phyloP scores from a whole-genome alignment of 2,329 filamentous ascomycete species.

The Aspergillus arachidicola region DNA sequence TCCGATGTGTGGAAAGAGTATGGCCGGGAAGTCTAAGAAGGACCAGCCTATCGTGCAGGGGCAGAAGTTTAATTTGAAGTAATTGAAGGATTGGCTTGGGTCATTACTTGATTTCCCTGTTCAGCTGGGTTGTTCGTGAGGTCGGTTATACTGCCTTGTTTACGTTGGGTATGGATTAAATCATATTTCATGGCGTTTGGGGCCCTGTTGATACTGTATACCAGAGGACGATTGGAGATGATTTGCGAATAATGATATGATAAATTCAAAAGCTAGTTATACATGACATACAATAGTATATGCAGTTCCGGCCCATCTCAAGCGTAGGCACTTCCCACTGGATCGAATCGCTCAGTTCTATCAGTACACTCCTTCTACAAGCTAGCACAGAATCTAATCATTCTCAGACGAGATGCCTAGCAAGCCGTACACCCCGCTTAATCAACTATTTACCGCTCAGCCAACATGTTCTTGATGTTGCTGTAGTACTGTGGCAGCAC shows the following conservation, averaged over 20 bases:
- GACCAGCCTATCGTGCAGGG: slow-evolving; percentile 59
- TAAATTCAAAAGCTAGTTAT: slow-evolving; percentile 38
- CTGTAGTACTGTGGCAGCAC: slow-evolving; percentile 72
- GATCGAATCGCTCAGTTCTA: slow-evolving; percentile 13
- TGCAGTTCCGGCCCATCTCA: slow-evolving; percentile 29
- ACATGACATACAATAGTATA: slow-evolving; percentile 42
- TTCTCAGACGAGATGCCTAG: background rate
- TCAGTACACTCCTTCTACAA: slow-evolving; percentile 13
- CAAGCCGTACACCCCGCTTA: slow-evolving; percentile 2
- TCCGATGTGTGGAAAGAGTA: slow-evolving; percentile 63
- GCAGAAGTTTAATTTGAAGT: slow-evolving; percentile 66
- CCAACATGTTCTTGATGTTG: slow-evolving; percentile 79
- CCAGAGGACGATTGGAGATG: slow-evolving; percentile 4
- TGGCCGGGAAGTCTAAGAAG: slow-evolving; percentile 48
- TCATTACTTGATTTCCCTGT: slow-evolving; percentile 1
- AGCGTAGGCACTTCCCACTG: slow-evolving; percentile 5
- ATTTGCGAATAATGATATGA: slow-evolving; percentile 13
- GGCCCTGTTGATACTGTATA: background rate
- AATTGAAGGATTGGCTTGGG: slow-evolving; percentile 23
- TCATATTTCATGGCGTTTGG: slow-evolving; percentile 17
- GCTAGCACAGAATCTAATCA: background rate
- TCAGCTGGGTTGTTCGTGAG: background rate
- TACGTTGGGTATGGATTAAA: background rate
- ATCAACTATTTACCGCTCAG: slow-evolving; percentile 62
- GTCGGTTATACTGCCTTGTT: background rate